Percentiles rank a stretch among this genome's conserved stretches.
phyloP scores from a whole-genome alignment of 805 yeast genomes.

The Teunomyces stri region DNA sequence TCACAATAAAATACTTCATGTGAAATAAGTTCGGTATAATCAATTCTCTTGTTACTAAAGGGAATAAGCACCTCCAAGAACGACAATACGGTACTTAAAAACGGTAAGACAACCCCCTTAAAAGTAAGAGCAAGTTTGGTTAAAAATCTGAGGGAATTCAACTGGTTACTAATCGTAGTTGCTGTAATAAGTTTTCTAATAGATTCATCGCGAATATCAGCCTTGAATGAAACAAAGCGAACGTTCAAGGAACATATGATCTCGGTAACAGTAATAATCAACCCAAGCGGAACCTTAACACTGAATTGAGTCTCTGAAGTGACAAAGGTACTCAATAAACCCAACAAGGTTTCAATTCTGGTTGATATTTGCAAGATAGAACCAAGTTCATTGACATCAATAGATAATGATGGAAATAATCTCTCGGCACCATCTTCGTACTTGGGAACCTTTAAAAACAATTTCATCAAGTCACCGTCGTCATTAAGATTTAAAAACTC shows the following conservation, averaged over 20 bases:
- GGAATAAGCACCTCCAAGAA: slow-evolving; percentile 61
- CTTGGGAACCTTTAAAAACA: slow-evolving; percentile 36
- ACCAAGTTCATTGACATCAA: slow-evolving; percentile 58
- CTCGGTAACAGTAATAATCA: slow-evolving; percentile 50
- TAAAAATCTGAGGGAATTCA: slow-evolving; percentile 44
- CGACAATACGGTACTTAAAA: slow-evolving; percentile 48
- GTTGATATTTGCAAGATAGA: slow-evolving; percentile 51
- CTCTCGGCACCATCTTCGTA: slow-evolving; percentile 9
- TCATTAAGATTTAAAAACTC: slow-evolving; percentile 57
- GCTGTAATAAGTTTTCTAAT: slow-evolving; percentile 44
- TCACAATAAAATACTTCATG: slow-evolving; percentile 43
- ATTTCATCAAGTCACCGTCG: slow-evolving; percentile 47
- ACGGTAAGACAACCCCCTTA: slow-evolving; percentile 44
- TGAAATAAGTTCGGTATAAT: slow-evolving; percentile 28
- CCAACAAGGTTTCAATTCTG: slow-evolving; percentile 48
- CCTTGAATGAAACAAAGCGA: slow-evolving; percentile 52
- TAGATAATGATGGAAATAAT: slow-evolving; percentile 29
- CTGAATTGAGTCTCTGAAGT: slow-evolving; percentile 54
- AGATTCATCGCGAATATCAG: slow-evolving; percentile 56
- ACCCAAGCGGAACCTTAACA: slow-evolving; percentile 63
- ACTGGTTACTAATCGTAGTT: slow-evolving; percentile 46
- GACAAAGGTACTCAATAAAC: slow-evolving; percentile 37
- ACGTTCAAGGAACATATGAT: slow-evolving; percentile 54
- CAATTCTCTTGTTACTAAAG: slow-evolving; percentile 35
- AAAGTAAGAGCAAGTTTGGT: slow-evolving; percentile 31